Evolutionary conservation across 371 early-diverging fungal genomes (phyloP), one percentile per base, ranked within the genome.

Genomic region (Modicella reniformis): DNA sequence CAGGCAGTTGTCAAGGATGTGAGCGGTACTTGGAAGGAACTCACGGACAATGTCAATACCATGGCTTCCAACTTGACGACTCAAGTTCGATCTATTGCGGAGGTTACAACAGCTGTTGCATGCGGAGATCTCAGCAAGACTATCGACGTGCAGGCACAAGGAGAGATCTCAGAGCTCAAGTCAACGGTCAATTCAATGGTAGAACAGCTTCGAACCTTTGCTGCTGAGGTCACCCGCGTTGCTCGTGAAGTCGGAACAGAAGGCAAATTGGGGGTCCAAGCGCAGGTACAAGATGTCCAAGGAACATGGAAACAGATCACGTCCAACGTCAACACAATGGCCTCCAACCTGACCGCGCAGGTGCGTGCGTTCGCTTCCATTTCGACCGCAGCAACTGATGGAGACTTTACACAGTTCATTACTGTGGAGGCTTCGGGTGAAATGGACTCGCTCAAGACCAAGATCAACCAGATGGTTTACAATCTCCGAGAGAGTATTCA

Each of bases 171-270:
- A 34, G 90, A 90, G 54, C 71, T 90, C 29, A 90, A 88, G 70
- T 76, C 82, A 12, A 87, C 88, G 3, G 87, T 90, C 55, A 89
- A 89, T 70, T 85, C 87, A 25, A 89, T 87, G 89, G 89, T 89
- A 26, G 88, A 84, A 47, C 87, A 86, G 61, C 61, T 89, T 5
- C 71, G 81, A 34, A 82, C 82, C 0, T 90, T 89, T 76, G 85
- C 88, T 8, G 65, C 82, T 0, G 88, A 90, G 57, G 90, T 90
- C 0, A 85, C 90, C 0, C 83, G 91, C 53, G 88, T 91, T 0
- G 84, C 90, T 3, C 74, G 81, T 15, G 89, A 90, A 69, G 91
- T 91, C 25, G 89, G 91, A 2, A 87, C 88, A 0, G 88, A 88
- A 32, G 90, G 90, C 23, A 79, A 75, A 19, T 79, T 90, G 0